Evolutionary conservation across 2,329 filamentous ascomycete genomes (phyloP), one percentile per base, ranked within the genome.

Genomic region (Geoglossum cookeanum): DNA sequence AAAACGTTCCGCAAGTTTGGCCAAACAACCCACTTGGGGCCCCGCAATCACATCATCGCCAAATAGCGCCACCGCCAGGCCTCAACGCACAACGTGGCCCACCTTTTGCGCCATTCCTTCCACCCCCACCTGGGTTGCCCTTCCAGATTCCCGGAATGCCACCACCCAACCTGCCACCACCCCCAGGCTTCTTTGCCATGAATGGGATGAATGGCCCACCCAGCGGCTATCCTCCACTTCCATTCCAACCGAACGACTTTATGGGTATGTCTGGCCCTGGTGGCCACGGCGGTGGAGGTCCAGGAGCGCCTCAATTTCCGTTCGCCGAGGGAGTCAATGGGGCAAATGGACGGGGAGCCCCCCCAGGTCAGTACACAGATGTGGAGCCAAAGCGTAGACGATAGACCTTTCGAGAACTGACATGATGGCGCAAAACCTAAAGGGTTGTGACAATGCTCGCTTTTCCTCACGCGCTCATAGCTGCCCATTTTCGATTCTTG

Each of bases 251-350:
- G n/a, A 37, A 55, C n/a, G 44, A 37, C 11, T 45, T 55, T 9
- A 55, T 55, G 54, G 54, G 54, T n/a, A 53, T 53, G 22, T 39
- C 54, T 17, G 54, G 54, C 33, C 54, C 54, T 33, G 54, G 37
- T 29, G 54, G 54, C 15, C 54, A 53, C 22, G 49, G 35, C 13
- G 37, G 37, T 15, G 54, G 54, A 8, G 44, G 44, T 45, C 37
- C 37, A 11, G 37, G 54, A 45, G 37, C n/a, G 33, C 54, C 35
- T 55, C 54, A 44, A 13, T 35, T 55, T 45, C 37, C 37, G 7
- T 45, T 39, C 29, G 15, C 44, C 45, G 54, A 47, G 39, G 37
- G 37, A 30, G 37, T 47, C 37, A 47, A 44, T 55, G 54, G 54
- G 37, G 54, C 44, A 15, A 55, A 55, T 39, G 54, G 54, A 7